Evolutionary conservation across 306 rosid species (phyloP), one percentile per base, ranked within the genome.

Genomic region (Castanea sativa): DNA sequence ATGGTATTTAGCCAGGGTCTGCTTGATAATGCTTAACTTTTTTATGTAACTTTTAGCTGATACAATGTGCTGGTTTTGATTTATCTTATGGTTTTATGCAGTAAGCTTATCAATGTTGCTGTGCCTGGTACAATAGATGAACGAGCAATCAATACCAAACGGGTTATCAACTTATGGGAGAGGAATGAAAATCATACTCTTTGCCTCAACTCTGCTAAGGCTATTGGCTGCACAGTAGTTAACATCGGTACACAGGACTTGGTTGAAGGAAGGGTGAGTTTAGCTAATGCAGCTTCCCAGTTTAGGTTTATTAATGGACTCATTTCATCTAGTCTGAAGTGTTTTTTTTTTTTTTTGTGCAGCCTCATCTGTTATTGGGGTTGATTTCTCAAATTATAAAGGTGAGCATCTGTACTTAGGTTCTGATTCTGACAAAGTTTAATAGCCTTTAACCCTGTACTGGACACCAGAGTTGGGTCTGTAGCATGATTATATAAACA

Each of bases 201-300:
- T 33, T 93, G 99, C 86, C 96, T 96, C 79, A 96, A 96, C 89
- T 96, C 99, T 68, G 98, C 99, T 55, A 96, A 93, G 97, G 99
- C 99, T 25, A 96, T 96, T 73, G 99, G 99, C 84, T 96, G 99
- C 88, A 96, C 96, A 0, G 98, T 96, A 64, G 99, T 96, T 56
- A 96, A 96, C 84, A 96, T 96, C 33, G 99, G 99, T 19, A 76
- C 91, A 9, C 97, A 93, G 83, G 99, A 96, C 86, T 88, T 96
- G 58, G 84, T 96, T 75, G 99, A 96, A 89, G 98, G 94, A 90
- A 87, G 96, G 79, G 99, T 96, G 79, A 76, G 99, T 89, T 74
- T 78, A 32, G n/a, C 77, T 71, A 71, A 71, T 64, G 67, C 58
- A 16, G 64, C 72, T 76, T 68, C 41, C 29, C 23, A 8, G 51